Evolutionary conservation across 2,329 filamentous ascomycete species (phyloP), one percentile per base, ranked within the genome.

Genomic region (Diaporthe batatas): DNA sequence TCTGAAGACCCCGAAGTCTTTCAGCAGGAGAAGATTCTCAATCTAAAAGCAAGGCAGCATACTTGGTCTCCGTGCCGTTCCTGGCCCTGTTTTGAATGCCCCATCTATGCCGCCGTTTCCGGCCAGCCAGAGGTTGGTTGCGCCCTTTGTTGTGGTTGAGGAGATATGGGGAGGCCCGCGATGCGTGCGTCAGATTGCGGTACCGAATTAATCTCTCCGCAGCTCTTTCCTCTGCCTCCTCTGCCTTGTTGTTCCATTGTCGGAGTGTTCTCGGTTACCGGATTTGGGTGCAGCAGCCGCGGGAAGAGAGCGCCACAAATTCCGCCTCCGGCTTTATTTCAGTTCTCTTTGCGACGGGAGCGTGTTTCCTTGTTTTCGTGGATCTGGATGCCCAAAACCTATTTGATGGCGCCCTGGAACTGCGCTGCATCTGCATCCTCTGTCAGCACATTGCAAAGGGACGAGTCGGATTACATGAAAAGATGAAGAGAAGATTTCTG

Each of bases 101-200:
- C 25, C 29, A 21, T n/a, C 18, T 59, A 3, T 53, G 23, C 44
- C 29, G 44, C 72, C 67, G 72, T 65, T 74, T 74, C 72, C 72
- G 72, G 70, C 14, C 39, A 25, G 44, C 25, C 25, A 16, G 32
- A 3, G n/a, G 34, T 34, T 14, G 23, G 6, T 1, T 6, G 54
- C 8, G 18, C 21, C 14, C 72, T 74, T 74, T 74, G 72, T 74
- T 32, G 23, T 10, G 49, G 18, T 2, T 7, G 16, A 14, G 42
- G 4, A n/a, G 21, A 12, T 25, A 3, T 29, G 25, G 21, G 34
- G 59, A 12, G n/a, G 0, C 0, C 25, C 16, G 12, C 2, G 36
- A 67, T 67, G 62, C 32, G 62, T 39, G 62, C 62, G 25, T 36
- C n/a, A 12, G n/a, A n/a, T 7, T 2, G 8, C 7, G 2, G 3